Base-by-base conservation (phyloP, 345 rosid species). In the Lenwebbia sp. region DNA sequence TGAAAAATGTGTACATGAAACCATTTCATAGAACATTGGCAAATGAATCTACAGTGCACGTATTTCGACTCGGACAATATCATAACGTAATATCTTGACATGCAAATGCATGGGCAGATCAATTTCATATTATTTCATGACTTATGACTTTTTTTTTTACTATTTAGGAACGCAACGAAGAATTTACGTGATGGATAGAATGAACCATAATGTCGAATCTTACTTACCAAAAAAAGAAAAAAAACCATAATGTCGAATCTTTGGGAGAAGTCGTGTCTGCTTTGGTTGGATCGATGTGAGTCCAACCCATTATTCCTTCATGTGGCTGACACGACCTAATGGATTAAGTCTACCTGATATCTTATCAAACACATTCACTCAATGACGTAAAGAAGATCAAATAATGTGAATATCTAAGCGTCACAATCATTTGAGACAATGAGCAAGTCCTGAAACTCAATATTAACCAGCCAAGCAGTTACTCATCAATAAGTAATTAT, bases 351-450 rank as follows among this genome's bases (percentile, higher is more conserved):
- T 8, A 65, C 44, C 23, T 10, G 6, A 33, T 65, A 33, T 15
- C 44, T 65, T 33, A 12, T 17, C 76, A 33, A 65, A 65, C 12
- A 4, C 44, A 65, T 65, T 33, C 76, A 65, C 76, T 65, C 12
- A 9, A 1, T 3, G 75, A 14, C 22, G 19, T 30, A 2, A 0
- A 2, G 6, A 28, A 49, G 2, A 26, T 13, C 17, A 3, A 28
- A 30, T 65, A 7, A 9, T 65, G 5, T 21, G 41, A 65, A 8
- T 65, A 65, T 30, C 41, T 10, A 15, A 30, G 76, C 76, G 2
- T 65, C 76, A 37, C 41, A 33, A 30, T 65, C 44, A 4, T 65
- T 65, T 30, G 41, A 65, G 41, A 30, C 37, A 14, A 65, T 65
- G 76, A 65, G 10, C 41, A 62, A 37, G 22, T 30, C 40, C 75